Base-by-base conservation (phyloP, 139 green algal genomes). In the Coelastrella sp. region DNA sequence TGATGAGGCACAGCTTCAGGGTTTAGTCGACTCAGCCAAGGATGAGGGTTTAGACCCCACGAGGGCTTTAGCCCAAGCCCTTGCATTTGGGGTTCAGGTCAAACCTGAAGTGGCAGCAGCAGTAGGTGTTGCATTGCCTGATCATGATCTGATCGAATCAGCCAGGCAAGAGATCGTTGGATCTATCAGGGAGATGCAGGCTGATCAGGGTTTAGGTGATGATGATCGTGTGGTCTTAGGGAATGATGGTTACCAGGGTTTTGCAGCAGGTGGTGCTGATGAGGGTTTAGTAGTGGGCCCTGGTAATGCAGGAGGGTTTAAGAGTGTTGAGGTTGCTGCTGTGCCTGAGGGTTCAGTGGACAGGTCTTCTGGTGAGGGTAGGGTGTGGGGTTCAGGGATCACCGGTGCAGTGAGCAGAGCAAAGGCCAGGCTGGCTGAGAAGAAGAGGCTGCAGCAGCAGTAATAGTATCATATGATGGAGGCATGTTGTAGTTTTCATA, bases 1-100 rank as follows among this genome's bases (percentile, higher is more conserved):
- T 40, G 51, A 59, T 23, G 67, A 53, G 25, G 37, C n/a, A 11
- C 57, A 86, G 67, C 35, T 86, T 7, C 48, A 48, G 48, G 43
- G 72, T 32, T 43, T 86, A 32, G 34, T 80, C 6, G 48, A 76
- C 5, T 53, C 67, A 13, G 80, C 80, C 0, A 40, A 30, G 3
- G 6, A 19, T 25, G 35, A 86, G 80, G 80, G 80, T 30, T 53
- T 86, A 35, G 80, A 86, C 30, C 48, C 64, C 1, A 23, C 37
- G 23, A 67, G 66, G 27, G 21, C 57, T n/a, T 34, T 86, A 53
- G 80, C 80, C 15, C 25, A 86, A 71, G 80, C 80, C 4, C 34
- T 86, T 30, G 80, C 68, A 19, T 79, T 67, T 60, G 80, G 80
- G 48, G 41, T 78, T 17, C 57, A 62, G 32, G 34, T 86, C 2